A percentile compares a stretch with the other conserved stretches of the same genome.
phyloP scores from a whole-genome alignment of 768 basidiomycete genomes.

The Mycena metata region DNA sequence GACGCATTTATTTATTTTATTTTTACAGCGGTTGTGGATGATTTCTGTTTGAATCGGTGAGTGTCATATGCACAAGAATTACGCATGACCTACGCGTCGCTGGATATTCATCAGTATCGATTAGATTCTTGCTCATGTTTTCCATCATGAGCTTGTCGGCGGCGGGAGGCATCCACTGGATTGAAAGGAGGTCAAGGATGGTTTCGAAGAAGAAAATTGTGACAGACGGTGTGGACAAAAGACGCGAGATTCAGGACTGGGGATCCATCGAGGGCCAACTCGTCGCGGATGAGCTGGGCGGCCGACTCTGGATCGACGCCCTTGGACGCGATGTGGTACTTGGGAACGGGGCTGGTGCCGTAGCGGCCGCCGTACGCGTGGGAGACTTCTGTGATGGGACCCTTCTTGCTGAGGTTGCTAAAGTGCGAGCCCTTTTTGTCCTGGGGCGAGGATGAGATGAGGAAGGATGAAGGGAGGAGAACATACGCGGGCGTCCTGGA shows the following conservation, averaged over 20 bases:
- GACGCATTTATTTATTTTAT: neutral
- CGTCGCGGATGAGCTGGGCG: constrained; percentile 64
- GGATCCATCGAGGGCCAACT: constrained; percentile 74
- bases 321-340: constrained; percentile 61
- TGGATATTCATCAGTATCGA: constrained; percentile 76
- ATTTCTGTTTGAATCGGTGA: constrained; percentile 52
- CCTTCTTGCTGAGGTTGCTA: constrained; percentile 50
- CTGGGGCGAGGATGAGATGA: constrained; percentile 45
- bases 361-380: constrained; percentile 75
- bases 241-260: constrained; percentile 75
- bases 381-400: constrained; percentile 46
- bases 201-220: neutral
- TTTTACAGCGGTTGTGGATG: constrained; percentile 66
- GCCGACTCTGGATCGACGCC: constrained; percentile 71
- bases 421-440: constrained; percentile 58
- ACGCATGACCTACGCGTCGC: constrained; percentile 61
- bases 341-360: constrained; percentile 76
- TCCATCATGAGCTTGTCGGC: constrained; percentile 69
- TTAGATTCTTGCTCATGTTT: constrained; percentile 77
- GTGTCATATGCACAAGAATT: neutral
- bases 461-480: neutral
- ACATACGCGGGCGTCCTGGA: constrained; percentile 68
- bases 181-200: neutral
- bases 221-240: constrained; percentile 69
- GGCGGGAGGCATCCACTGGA: constrained; percentile 39